Base-by-base conservation (phyloP, 2,329 filamentous ascomycete species). In the Cryphonectria nitschkei region DNA sequence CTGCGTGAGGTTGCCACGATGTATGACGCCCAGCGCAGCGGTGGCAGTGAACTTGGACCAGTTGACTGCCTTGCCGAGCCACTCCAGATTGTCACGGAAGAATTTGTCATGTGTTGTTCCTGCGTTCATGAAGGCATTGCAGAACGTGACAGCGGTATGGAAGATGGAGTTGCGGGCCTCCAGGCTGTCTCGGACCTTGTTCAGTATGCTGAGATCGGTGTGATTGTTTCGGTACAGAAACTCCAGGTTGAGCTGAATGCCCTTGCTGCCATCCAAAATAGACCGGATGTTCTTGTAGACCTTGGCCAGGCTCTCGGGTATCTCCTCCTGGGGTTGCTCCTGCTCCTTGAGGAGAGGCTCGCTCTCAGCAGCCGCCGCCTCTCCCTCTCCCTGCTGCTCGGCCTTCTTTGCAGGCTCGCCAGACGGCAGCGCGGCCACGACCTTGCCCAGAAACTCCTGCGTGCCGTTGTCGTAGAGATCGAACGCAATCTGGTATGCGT, bases 1-100 rank as follows among this genome's bases (percentile, higher is more conserved):
- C 78, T 99, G 95, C 34, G 92, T 93, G 71, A 99, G 86, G 81
- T 99, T 99, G 69, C 96, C 96, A 62, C 94, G 92, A 81, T 99
- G 96, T 74, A 99, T 98, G 67, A 98, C 96, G 80, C 96, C 96
- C 7, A 99, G 86, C 9, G 96, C 96, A 70, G 96, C 96, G 5
- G 96, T 99, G 19, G 96, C 96, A 0, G 96, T 98, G 80, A 99
- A 99, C 80, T 99, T 99, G 73, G 95, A 98, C 96, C 96, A 99
- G 84, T 99, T 99, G 64, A 98, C 94, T 37, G 96, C 96, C 85
- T 98, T 99, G 72, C 95, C 95, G 3, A 99, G 84, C 96, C 96
- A 99, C 75, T 99, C 96, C 34, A 99, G 83, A 79, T 99, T 99
- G 78, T 98, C 94, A 9, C 97, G 89, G 89, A 99, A 98, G 84